These are phyloP conservation scores for Rhodofomes roseus DNA, from an alignment of 1,284 basidiomycete species.

Conservation along the genomic window DNA sequence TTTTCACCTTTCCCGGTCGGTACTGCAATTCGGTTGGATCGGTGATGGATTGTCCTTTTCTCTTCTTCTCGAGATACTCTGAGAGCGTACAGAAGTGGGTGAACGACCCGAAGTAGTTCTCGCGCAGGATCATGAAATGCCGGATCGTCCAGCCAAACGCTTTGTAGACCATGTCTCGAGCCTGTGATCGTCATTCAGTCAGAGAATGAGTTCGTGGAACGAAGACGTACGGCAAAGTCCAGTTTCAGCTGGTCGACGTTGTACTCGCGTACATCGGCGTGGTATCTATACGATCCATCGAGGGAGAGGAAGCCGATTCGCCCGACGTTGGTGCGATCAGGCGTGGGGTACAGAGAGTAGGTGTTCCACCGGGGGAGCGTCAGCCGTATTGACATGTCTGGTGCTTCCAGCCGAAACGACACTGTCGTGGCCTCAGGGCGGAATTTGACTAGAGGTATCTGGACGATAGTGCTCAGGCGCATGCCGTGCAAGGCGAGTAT, in stretches of 20 bases:
- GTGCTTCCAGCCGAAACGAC: conserved; percentile 61
- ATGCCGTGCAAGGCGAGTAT: conserved; percentile 66
- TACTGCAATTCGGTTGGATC: conserved; percentile 82
- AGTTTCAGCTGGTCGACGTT: conserved; percentile 78
- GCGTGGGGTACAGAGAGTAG: conserved; percentile 66
- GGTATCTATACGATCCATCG: conserved; percentile 76
- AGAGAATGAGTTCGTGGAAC: background rate
- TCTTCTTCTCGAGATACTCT: conserved; percentile 77
- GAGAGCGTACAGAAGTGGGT: conserved; percentile 86
- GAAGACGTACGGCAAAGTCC: conserved; percentile 54
- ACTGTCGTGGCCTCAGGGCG: conserved; percentile 69
- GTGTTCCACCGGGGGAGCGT: conserved; percentile 88
- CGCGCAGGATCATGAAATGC: conserved; percentile 81
- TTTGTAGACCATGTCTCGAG: conserved; percentile 59
- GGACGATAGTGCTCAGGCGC: conserved; percentile 45
- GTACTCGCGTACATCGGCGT: conserved; percentile 60
- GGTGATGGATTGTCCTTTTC: conserved; percentile 56
- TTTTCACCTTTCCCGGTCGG: conserved; percentile 58
- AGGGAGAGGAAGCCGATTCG: conserved; percentile 55
- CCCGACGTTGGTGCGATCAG: conserved; percentile 54
- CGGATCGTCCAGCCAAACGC: conserved; percentile 84
- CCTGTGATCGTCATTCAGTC: conserved; percentile 28
- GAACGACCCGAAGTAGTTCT: conserved; percentile 91
- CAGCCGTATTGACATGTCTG: conserved; percentile 56
- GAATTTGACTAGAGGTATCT: conserved; percentile 71